phyloP scores from a whole-genome alignment of 2,329 filamentous ascomycete genomes.

The Neonectria punicea region DNA sequence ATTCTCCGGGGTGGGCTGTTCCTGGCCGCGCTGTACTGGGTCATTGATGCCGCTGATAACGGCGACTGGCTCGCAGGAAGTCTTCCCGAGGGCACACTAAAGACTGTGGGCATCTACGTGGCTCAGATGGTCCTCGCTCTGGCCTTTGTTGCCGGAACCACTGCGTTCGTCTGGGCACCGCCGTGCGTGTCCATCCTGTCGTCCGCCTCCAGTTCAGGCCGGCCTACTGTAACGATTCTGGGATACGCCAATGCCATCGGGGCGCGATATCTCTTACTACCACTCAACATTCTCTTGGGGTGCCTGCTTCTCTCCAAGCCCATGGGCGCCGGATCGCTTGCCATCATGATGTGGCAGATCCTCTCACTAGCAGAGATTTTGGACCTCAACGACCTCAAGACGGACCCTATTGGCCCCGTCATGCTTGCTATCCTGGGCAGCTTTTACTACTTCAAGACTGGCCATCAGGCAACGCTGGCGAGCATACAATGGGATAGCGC shows the following conservation, averaged over 20 bases:
- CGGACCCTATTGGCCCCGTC: slow-evolving; percentile 82
- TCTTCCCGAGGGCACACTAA: slow-evolving; percentile 70
- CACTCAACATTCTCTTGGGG: slow-evolving; percentile 80
- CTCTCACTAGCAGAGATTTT: slow-evolving; percentile 78
- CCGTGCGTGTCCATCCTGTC: slow-evolving; percentile 81
- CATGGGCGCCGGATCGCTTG: slow-evolving; percentile 89
- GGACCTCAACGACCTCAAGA: slow-evolving; percentile 69
- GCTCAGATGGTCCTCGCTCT: slow-evolving; percentile 85
- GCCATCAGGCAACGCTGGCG: slow-evolving; percentile 88
- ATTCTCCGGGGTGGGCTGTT: slow-evolving; percentile 81
- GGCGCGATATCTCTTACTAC: slow-evolving; percentile 85
- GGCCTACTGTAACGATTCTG: slow-evolving; percentile 77
- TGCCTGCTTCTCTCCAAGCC: slow-evolving; percentile 89
- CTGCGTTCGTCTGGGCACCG: slow-evolving; percentile 86
- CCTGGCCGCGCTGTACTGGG: slow-evolving; percentile 85
- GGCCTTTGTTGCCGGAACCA: slow-evolving; percentile 83
- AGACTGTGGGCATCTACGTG: slow-evolving; percentile 78
- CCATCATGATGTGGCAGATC: slow-evolving; percentile 87
- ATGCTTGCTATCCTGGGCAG: slow-evolving; percentile 89
- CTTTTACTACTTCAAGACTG: slow-evolving; percentile 97
- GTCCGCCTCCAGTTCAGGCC: slow-evolving; percentile 54
- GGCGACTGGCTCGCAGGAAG: slow-evolving; percentile 76
- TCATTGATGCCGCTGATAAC: slow-evolving; percentile 88
- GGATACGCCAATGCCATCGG: slow-evolving; percentile 96
- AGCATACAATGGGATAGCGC: slow-evolving; percentile 96